These are phyloP conservation scores for Amniculicola lignicola DNA, from an alignment of 495 filamentous ascomycete species.

Conservation along the genomic window DNA sequence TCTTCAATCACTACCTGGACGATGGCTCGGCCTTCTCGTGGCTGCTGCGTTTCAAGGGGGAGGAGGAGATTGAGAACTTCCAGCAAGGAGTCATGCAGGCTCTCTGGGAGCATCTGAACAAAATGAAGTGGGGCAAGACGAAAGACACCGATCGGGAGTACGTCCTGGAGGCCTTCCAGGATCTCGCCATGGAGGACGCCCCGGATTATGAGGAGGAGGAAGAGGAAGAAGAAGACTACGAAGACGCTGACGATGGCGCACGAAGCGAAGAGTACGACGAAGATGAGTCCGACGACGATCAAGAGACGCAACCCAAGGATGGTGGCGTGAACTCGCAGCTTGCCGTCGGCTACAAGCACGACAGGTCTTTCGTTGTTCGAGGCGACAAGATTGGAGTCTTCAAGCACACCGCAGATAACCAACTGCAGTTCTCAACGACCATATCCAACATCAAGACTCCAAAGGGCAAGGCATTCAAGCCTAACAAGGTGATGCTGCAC, in stretches of 20 bases:
- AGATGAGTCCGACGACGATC: conserved; percentile 89
- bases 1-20: conserved; percentile 91
- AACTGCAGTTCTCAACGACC: conserved; percentile 93
- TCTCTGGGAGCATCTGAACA: conserved; percentile 94
- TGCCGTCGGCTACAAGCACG: conserved; percentile 97
- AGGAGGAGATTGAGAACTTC: conserved; percentile 74
- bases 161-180: conserved; percentile 91
- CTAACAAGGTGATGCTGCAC: conserved; percentile 97
- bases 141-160: conserved; percentile 93
- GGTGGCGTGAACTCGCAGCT: conserved; percentile 89
- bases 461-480: conserved; percentile 80
- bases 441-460: conserved; percentile 95
- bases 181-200: conserved; percentile 85
- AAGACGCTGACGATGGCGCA: conserved; percentile 58
- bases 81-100: conserved; percentile 93
- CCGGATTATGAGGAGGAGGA: conserved; percentile 62
- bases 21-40: conserved; percentile 93
- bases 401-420: conserved; percentile 90
- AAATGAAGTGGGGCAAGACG: conserved; percentile 88
- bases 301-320: conserved; percentile 64
- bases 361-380: conserved; percentile 93
- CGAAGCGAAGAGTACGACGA: conserved; percentile 80
- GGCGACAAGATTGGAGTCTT: conserved; percentile 98
- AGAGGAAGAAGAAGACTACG: conserved; percentile 60
- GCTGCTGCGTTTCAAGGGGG: conserved; percentile 88